Conservation (phyloP, 257 asterid genomes). For the Verbascum thapsus region DNA sequence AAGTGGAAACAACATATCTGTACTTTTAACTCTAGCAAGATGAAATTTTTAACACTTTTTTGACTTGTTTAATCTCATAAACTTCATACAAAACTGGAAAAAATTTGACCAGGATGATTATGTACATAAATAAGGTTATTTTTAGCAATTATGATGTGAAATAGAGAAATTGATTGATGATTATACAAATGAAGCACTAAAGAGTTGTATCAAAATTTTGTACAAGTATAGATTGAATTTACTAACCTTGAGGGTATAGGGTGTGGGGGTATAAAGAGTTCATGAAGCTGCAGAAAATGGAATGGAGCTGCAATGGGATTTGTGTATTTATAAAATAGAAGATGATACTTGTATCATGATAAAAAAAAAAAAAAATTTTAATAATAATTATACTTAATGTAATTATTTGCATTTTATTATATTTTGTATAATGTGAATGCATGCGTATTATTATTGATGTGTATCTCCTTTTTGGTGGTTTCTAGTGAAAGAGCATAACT, state of each 20-base stretch:
- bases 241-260: conserved; percentile 27
- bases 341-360: conserved; percentile 25
- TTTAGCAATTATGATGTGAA: conserved; percentile 19
- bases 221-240: background rate
- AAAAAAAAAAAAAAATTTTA: conserved; percentile 23
- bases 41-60: background rate
- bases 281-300: conserved; percentile 45
- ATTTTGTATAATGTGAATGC: conserved; percentile 23
- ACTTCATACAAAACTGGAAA: conserved; percentile 1
- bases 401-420: conserved; percentile 25
- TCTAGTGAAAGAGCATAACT: conserved; percentile 20
- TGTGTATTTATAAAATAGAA: conserved; percentile 47
- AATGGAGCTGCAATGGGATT: conserved; percentile 41
- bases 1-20: background rate
- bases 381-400: conserved; percentile 12
- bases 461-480: conserved; percentile 32
- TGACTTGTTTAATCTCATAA: conserved; percentile 5
- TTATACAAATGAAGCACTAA: conserved; percentile 9
- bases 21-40: background rate
- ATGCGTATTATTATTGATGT: conserved; percentile 31
- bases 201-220: background rate
- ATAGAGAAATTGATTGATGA: conserved; percentile 17
- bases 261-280: too few relatives aligned
- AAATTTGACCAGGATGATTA: background rate
- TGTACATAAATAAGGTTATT: background rate